Percentiles rank a stretch among this genome's conserved stretches.
Evolutionary conservation across 192 early-diverging fungal species (phyloP).

Genomic region (Coemansia interrupta): DNA sequence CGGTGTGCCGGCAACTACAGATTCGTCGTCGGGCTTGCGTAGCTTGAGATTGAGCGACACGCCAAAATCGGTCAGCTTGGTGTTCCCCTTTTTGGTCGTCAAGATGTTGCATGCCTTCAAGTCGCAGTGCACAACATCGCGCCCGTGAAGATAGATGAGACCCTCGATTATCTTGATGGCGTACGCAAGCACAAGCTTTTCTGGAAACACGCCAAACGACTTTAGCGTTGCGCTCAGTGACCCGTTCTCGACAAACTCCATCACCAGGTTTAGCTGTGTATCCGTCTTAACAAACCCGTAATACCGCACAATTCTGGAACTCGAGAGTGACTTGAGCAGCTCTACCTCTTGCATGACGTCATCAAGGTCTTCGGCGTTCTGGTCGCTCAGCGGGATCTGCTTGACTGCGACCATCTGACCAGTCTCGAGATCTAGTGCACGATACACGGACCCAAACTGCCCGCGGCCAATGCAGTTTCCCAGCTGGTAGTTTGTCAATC

Average conservation of each 20-base stretch:
- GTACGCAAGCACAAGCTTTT: slow-evolving; percentile 83
- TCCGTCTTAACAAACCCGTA: slow-evolving; percentile 72
- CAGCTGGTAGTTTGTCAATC: slow-evolving; percentile 60
- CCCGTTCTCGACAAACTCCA: slow-evolving; percentile 92
- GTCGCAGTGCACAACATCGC: slow-evolving; percentile 91
- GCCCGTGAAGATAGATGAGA: slow-evolving; percentile 81
- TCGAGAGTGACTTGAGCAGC: slow-evolving; percentile 76
- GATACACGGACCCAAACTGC: slow-evolving; percentile 86
- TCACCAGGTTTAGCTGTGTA: slow-evolving; percentile 74
- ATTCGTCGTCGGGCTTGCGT: slow-evolving; percentile 60
- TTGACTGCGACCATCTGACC: slow-evolving; percentile 87
- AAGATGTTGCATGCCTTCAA: slow-evolving; percentile 95
- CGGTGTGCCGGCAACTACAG: slow-evolving; percentile 78
- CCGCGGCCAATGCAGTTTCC: slow-evolving; percentile 88
- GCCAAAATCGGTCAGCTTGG: slow-evolving; percentile 96
- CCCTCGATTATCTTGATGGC: slow-evolving; percentile 86
- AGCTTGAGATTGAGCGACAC: slow-evolving; percentile 85
- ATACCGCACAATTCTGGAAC: slow-evolving; percentile 83
- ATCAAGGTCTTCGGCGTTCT: slow-evolving; percentile 62
- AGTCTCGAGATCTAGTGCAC: slow-evolving; percentile 73
- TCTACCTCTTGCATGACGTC: slow-evolving; percentile 86
- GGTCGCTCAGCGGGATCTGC: slow-evolving; percentile 72
- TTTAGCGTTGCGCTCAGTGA: slow-evolving; percentile 81
- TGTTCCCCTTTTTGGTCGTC: slow-evolving; percentile 92
- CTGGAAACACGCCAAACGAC: slow-evolving; percentile 87